Evolutionary conservation across 1,139 yeast species (phyloP), one percentile per base, ranked within the genome.

Genomic region (Debaryomyces coudertii): DNA sequence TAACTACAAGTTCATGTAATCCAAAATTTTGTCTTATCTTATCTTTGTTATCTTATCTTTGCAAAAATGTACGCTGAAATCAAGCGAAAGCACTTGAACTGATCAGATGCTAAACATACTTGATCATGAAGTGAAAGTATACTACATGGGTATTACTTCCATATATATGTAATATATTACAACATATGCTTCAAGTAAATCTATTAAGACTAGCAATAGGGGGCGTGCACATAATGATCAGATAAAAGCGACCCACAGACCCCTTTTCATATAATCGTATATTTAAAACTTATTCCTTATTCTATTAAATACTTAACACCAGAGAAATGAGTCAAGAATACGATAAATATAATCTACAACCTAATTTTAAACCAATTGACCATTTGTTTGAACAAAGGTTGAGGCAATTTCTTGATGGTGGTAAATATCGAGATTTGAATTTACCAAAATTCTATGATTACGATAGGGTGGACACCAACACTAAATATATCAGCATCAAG

Each of bases 311-410:
- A 23, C 24, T 23, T 27, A 27, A 18, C n/a, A 14, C 18, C 15
- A 25, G 23, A 37, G 40, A 12, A 5, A 48, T 45, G 48, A 23
- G 42, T 22, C 30, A 37, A 24, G 43, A 45, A 18, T 69, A 69
- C 53, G 63, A 62, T 2, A 55, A 60, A 40, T 58, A 52, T 53
- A 85, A 80, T 62, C 74, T 73, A 50, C 84, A 80, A 51, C 97
- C 97, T 3, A 83, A 81, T 44, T 87, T 90, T 58, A 89, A 89
- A 63, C 93, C 95, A 50, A 83, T 92, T 34, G 90, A 88, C 61
- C 77, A 80, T 45, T 80, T 92, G 47, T 92, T 87, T 62, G 89
- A 86, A 56, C 79, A 80, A 58, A 76, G 98, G 46, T 72, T 93
- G 50, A 79, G 95, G 42, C 97, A 90, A 57, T 92, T 92, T 72